Evolutionary conservation across 2,329 filamentous ascomycete genomes (phyloP), one percentile per base, ranked within the genome.

Genomic region (Coniochaeta sp.): DNA sequence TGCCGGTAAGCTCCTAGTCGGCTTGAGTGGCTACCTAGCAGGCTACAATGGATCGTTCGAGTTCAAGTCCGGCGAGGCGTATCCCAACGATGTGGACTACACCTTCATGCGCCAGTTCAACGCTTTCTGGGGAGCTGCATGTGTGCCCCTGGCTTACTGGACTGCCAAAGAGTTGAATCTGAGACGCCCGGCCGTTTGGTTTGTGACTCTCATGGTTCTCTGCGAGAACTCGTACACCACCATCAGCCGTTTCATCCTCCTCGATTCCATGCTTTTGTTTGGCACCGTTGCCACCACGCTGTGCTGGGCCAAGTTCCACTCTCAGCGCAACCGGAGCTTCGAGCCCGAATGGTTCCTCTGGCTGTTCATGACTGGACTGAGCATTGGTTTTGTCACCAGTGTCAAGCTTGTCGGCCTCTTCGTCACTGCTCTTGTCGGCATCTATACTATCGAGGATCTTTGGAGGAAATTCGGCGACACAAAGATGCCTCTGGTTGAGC

Each of bases 171-270:
- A 97, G 76, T 80, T 99, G 69, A 90, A 92, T 72, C 88, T 98
- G 72, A 88, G 86, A 71, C 87, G 89, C 66, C 88, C 91, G 47
- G 89, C 93, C 57, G 91, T 97, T 67, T 99, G 95, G 95, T 82
- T 99, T 61, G 88, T 98, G 61, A 95, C 93, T 22, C 80, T 98
- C 68, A 97, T 97, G 91, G 93, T 99, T 52, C 86, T 99, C 47
- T 99, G 92, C 80, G 95, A 99, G 76, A 99, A 99, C 81, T 98
- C 95, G 58, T 99, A 98, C 79, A 96, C 95, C 57, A 98, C 96
- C 34, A 99, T 99, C 76, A 97, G 93, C 77, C 87, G 95, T 63
- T 99, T 99, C 73, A 98, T 99, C 69, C 87, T 99, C 26, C 87
- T 99, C 69, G 95, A 99, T 76, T 98, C 95, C 0, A 99, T 99